Evolutionary conservation across 768 basidiomycete genomes (phyloP), one percentile per base, ranked within the genome.

Genomic region (Lactarius tabidus): DNA sequence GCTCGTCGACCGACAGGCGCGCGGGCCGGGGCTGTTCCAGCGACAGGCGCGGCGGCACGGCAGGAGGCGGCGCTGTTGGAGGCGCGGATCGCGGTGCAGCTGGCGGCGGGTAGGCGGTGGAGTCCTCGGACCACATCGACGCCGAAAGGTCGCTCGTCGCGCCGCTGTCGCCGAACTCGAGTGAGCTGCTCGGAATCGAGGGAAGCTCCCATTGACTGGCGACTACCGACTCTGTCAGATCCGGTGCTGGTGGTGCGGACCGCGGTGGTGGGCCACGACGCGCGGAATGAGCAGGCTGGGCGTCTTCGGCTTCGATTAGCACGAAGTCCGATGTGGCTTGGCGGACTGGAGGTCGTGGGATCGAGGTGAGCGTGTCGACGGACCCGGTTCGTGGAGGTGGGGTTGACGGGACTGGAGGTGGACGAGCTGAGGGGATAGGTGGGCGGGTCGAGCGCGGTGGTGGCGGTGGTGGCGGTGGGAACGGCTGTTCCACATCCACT

Each of bases 141-240:
- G 82, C 74, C 2, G 86, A 85, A 59, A 89, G 56, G 63, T 82
- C 82, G 18, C 69, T 73, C 51, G 84, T 82, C 7, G 48, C 48
- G 12, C 59, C 57, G 33, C 43, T 48, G 1, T 77, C 76, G 2
- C 80, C 81, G 57, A 88, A 83, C 65, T 86, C 86, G 26, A 89
- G 72, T 6, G 77, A 73, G 2, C 81, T 79, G 23, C 79, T 82
- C 1, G 85, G 83, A 57, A 89, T 85, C 8, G 80, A 78, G 1
- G 89, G 84, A 6, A 88, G 74, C 67, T 89, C 89, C 87, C 87
- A 89, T 68, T 85, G 85, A 8, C 66, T 57, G 28, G 79, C 79
- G 10, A 76, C 78, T 59, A 78, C 78, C 35, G 72, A 71, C 43
- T 73, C 70, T 41, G 78, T 75, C 3, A 77, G 66, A 3, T 76